phyloP scores from a whole-genome alignment of 2,329 filamentous ascomycete species.

The Fonsecaea pedrosoi region DNA sequence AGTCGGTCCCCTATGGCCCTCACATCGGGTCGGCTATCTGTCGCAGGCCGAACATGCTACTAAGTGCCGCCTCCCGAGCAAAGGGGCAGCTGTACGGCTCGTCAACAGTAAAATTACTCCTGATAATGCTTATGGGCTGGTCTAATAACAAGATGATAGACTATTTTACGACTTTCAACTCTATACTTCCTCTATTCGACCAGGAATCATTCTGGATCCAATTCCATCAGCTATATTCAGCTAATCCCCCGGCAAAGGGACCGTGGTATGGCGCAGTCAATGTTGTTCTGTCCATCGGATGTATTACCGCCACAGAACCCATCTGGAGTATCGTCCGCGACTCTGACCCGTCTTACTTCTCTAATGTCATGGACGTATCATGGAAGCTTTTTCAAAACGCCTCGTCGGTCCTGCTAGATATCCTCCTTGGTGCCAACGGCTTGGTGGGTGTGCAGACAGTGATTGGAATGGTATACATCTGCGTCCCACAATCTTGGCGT shows the following conservation, averaged over 20 bases:
- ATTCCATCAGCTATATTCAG: constrained; percentile 22
- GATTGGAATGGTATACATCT: constrained; percentile 22
- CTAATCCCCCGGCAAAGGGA: not conserved
- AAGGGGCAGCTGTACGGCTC: constrained; percentile 19
- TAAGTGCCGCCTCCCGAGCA: constrained; percentile 15
- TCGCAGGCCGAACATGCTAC: constrained; percentile 4
- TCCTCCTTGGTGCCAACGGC: constrained; percentile 16
- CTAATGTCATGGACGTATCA: constrained; percentile 4
- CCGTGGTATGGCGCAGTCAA: constrained; percentile 22
- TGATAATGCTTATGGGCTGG: not conserved
- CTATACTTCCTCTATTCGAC: constrained; percentile 19
- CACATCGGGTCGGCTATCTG: constrained; percentile 5
- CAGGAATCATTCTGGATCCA: constrained; percentile 13
- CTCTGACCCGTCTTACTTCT: constrained; percentile 10
- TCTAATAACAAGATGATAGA: constrained; percentile 10
- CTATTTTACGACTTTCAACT: constrained; percentile 28
- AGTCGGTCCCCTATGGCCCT: constrained; percentile 15
- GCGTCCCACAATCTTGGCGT: not conserved
- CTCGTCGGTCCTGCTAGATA: constrained; percentile 15
- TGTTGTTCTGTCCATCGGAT: constrained; percentile 25
- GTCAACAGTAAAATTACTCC: constrained; percentile 15
- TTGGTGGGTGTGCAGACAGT: constrained; percentile 23
- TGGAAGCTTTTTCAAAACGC: constrained; percentile 29
- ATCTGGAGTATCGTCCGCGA: constrained; percentile 4
- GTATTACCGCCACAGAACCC: constrained; percentile 18